Evolutionary conservation across 139 green algal genomes (phyloP), one percentile per base, ranked within the genome.

Genomic region (Chlorella sp.): DNA sequence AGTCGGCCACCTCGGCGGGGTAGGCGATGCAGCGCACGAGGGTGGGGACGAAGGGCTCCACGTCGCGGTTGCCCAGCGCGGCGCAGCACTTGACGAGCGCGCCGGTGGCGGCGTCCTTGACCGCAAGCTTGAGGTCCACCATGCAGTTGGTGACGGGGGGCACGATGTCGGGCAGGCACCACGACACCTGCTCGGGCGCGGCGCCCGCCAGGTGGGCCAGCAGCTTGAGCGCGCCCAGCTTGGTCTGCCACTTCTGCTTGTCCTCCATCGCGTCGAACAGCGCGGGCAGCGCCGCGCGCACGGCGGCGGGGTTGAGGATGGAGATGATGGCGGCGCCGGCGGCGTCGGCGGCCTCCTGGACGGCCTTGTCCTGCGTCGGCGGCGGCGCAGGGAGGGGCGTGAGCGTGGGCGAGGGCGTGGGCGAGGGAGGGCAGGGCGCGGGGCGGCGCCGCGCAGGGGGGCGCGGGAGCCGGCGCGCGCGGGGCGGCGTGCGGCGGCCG

Each of bases 121-220:
- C 69, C 50, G 58, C 60, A 15, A 83, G 77, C 87, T 93, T 93
- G 68, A 89, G 84, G 79, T 95, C 90, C 23, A 77, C 80, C 67
- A 94, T 86, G 80, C 73, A 85, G 41, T 83, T 84, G 50, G 87
- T 91, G 35, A 94, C 78, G n/a, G 71, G 55, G 27, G 91, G 91
- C 55, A 97, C 86, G 60, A 95, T 95, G 29, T 92, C 86, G 45
- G 90, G 87, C 80, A 95, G 85, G 73, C 74, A 84, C 29, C 77
- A 42, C 55, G 87, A 83, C 23, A 93, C 75, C 82, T 93, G 74
- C 75, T 86, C 70, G 50, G 88, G 87, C 60, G 77, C 74, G 60
- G 58, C 77, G 59, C 83, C 66, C 51, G 86, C 77, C 42, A 96
- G 84, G 36, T 76, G 66, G 56, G 75, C 73, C 33, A 97, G 74